Evolutionary conservation across 805 yeast genomes (phyloP), one percentile per base, ranked within the genome.

Genomic region (Yamadazyma paraphyllophila): DNA sequence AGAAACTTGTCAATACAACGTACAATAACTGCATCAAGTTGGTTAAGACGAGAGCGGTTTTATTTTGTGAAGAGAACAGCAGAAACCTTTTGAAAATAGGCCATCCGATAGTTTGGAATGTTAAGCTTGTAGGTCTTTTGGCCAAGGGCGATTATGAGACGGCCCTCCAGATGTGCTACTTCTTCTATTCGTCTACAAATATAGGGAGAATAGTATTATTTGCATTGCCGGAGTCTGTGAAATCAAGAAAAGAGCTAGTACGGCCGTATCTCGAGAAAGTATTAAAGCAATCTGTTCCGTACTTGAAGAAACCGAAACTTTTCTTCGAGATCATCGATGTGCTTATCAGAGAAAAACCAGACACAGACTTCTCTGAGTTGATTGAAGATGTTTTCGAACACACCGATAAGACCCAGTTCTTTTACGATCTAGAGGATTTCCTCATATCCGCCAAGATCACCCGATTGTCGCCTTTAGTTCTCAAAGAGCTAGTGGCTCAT

Each of bases 21-120:
- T 43, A 13, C 20, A 43, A 34, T 26, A 42, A 39, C 15, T 34
- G 43, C 7, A 39, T 51, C 4, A 51, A 48, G 10, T 36, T 43
- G 1, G 41, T 48, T 4, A 48, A 51, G 36, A 42, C 43, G 24
- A 41, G 48, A 14, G 17, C 30, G 15, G 29, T 48, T n/a, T 20
- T 48, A 15, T n/a, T 43, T 13, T 10, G 27, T 3, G 36, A 41
- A 6, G 26, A 24, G 26, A 25, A 36, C 26, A 38, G 37, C 30
- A 33, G 26, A 69, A 48, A 72, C 76, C 1, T 71, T 76, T 39
- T 88, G 0, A 75, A 66, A 5, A 71, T 82, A 2, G 96, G 91
- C 0, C 69, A 80, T 17, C 62, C 81, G 12, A 67, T 81, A 2
- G 81, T 76, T 53, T 88, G 90, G 96, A 88, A 84, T 0, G 91